These are phyloP conservation scores for Penstemon barbatus DNA, from an alignment of 257 asterid genomes.

Conservation along the genomic window DNA sequence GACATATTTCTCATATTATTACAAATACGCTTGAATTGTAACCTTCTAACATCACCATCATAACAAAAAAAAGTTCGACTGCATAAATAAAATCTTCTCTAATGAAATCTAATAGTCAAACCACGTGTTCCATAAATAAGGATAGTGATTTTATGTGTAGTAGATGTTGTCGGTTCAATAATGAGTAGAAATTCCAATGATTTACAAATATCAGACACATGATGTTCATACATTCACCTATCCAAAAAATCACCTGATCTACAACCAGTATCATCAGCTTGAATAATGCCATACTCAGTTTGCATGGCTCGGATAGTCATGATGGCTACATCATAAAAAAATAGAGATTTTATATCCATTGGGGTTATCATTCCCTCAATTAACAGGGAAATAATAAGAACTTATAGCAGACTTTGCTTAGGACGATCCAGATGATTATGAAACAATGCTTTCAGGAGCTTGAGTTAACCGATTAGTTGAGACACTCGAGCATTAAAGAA, in stretches of 20 bases:
- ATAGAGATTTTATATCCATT: not conserved
- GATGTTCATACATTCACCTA: not conserved
- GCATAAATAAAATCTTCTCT: not conserved
- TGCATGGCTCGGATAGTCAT: not conserved
- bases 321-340: not conserved
- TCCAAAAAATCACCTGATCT: not conserved
- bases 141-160: not conserved
- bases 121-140: not conserved
- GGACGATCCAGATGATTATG: not conserved
- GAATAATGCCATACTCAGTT: not conserved
- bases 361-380: not conserved
- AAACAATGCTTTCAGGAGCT: not conserved
- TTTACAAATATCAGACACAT: not conserved
- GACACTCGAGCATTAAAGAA: not conserved
- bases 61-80: not conserved
- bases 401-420: not conserved
- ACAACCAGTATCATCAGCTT: not conserved
- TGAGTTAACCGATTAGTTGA: not conserved
- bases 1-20: not conserved
- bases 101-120: not conserved
- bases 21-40: not conserved
- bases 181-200: not conserved
- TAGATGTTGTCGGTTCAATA: not conserved
- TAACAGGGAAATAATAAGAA: not conserved
- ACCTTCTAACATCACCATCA: too few relatives aligned